These are phyloP conservation scores for Microthyrium microscopicum DNA, from an alignment of 2,329 filamentous ascomycete species.

Conservation along the genomic window DNA sequence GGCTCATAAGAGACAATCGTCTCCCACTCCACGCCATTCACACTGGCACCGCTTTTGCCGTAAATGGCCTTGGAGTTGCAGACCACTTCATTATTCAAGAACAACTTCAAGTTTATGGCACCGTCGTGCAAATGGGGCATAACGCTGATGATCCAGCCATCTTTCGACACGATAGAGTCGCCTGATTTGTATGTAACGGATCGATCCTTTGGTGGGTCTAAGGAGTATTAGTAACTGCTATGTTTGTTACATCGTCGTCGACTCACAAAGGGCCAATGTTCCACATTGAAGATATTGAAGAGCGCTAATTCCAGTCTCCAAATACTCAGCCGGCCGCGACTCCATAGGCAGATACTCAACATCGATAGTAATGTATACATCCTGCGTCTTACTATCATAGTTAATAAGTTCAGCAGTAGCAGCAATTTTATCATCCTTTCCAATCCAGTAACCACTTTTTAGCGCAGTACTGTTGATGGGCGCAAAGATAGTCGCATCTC, in stretches of 20 bases:
- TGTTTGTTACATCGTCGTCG: neutral
- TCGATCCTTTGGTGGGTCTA: neutral
- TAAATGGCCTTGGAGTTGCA: constrained; percentile 4
- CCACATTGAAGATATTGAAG: neutral
- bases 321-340: neutral
- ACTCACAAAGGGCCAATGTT: neutral
- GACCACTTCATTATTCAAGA: neutral
- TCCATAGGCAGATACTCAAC: neutral
- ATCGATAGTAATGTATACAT: constrained; percentile 4
- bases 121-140: constrained; percentile 3
- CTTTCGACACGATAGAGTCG: neutral
- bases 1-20: constrained; percentile 4
- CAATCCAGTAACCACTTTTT: constrained; percentile 5
- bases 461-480: neutral
- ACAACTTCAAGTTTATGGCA: constrained; percentile 2
- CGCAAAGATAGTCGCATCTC: neutral
- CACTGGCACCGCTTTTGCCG: constrained; percentile 2
- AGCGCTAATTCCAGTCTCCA: neutral
- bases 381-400: neutral
- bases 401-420: constrained; percentile 1
- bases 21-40: constrained; percentile 7
- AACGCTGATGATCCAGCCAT: neutral
- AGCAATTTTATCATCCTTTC: neutral
- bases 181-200: neutral
- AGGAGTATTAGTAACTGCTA: neutral